Base-by-base conservation (phyloP, 805 yeast species). In the Schizosaccharomyces lindneri region DNA sequence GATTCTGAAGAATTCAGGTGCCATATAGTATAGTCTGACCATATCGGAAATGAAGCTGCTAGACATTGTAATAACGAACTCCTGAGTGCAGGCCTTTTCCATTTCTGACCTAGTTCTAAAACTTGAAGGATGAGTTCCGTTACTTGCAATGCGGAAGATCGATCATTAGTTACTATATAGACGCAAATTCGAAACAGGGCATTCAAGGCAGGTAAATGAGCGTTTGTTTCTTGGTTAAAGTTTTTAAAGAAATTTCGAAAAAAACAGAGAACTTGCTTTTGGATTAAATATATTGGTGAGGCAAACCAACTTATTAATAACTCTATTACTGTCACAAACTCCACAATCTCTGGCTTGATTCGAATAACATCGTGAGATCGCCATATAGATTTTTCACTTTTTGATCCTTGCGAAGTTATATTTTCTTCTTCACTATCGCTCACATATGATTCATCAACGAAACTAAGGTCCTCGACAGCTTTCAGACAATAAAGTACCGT, bases 241-340 rank as follows among this genome's bases (percentile, higher is more conserved):
- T 21, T 6, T 3, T 48, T 29, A 27, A 65, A 61, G 55, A 64
- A 62, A 3, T 2, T n/a, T 9, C 48, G 41, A 21, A 64, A 17
- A 5, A 64, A 27, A 2, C 48, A 27, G 19, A 51, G 59, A 0
- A 65, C 48, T 24, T 17, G 24, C n/a, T 19, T 43, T 4, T 41
- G 55, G 4, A 32, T 43, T 7, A 32, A 7, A 21, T 9, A 17
- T 13, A 60, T 62, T 15, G 63, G 43, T 5, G 62, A 59, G 15
- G 59, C 55, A 21, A 63, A 48, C 19, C 64, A 59, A 24, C 55
- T 11, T 13, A 64, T 57, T 6, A 65, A 51, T 41, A 63, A 62
- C 11, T 31, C 21, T 15, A 65, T 39, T 13, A 65, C 48, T 21
- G 62, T 95, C 27, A 61, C 55, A 43, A 85, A 76, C 36, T 65